Evolutionary conservation across 176 grass and related monocot species (phyloP).

Genomic region (Areca catechu): DNA sequence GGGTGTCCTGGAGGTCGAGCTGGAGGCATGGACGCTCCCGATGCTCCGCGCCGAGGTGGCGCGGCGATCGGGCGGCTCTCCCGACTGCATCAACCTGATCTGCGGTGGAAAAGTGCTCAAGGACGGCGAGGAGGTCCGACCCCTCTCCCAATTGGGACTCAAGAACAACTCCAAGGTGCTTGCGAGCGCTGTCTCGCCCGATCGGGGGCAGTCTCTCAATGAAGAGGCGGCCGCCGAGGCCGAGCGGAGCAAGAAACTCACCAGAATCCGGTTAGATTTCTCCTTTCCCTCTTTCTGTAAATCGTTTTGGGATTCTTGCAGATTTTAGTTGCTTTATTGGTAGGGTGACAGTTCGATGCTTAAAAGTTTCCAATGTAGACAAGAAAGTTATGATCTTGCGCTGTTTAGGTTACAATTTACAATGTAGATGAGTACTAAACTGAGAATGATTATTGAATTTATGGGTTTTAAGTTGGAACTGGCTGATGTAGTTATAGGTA

Average conservation of each 20-base stretch:
- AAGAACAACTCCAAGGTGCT: conserved; percentile 83
- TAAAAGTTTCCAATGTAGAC: too few relatives aligned
- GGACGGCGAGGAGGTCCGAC: conserved; percentile 26
- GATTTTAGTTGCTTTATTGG: too few relatives aligned
- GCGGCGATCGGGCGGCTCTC: conserved; percentile 38
- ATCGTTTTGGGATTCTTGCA: neutral
- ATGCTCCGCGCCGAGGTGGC: conserved; percentile 90
- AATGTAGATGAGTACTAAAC: too few relatives aligned
- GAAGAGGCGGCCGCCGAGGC: conserved; percentile 40
- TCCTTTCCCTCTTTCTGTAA: neutral
- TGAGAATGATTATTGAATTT: too few relatives aligned
- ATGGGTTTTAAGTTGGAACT: too few relatives aligned
- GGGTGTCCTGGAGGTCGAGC: conserved; percentile 50
- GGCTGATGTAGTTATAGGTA: too few relatives aligned
- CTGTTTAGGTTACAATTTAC: too few relatives aligned
- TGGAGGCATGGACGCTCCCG: conserved; percentile 62
- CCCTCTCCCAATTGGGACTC: conserved; percentile 46
- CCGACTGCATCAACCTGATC: conserved; percentile 62
- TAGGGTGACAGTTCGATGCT: too few relatives aligned
- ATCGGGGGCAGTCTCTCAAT: conserved; percentile 41
- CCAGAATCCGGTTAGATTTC: conserved; percentile 51
- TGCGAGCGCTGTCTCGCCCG: conserved; percentile 37
- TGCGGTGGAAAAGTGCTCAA: conserved; percentile 78
- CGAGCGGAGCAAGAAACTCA: conserved; percentile 46
- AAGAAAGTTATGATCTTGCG: too few relatives aligned